Base-by-base conservation (phyloP, 2,329 filamentous ascomycete genomes). In the Colletotrichum musae region DNA sequence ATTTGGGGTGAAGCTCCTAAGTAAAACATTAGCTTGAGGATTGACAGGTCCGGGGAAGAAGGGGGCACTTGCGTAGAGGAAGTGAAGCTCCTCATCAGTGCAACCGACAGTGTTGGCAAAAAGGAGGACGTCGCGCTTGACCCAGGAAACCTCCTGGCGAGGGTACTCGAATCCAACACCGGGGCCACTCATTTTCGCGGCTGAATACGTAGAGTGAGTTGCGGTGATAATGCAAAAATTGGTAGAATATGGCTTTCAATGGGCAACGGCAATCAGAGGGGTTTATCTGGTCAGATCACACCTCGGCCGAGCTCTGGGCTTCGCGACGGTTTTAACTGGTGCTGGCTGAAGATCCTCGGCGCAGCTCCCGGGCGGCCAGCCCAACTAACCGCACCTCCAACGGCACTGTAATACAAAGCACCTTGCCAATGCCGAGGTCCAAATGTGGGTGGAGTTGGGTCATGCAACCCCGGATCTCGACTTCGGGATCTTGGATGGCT, bases 61-160 rank as follows among this genome's bases (percentile, higher is more conserved):
- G 32, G 10, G 21, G n/a, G 21, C 45, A 77, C 88, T 70, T 86
- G 96, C 94, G 76, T 94, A 98, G 82, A 97, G 91, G 79, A 95
- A 97, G 79, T 97, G 94, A 77, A 97, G 89, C 85, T 98, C 95
- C 75, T 97, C 91, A n/a, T 88, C 87, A 13, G 89, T 95, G 77
- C 88, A 91, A 65, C 95, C 95, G 79, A 98, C 95, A 83, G 92
- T 95, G 81, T 92, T 92, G 74, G 95, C 94, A 80, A 98, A 98
- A 71, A 98, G 90, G 71, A 98, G 86, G 43, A 91, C 89, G 85
- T 98, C 95, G 73, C 95, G 90, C 88, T 95, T 94, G 75, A 93
- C 82, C 95, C 94, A 98, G 75, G 91, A 88, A 12, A 97, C 94
- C 77, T 92, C 88, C 76, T 89, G 84, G 56, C 88, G 81, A 67